Evolutionary conservation across 2,329 filamentous ascomycete genomes (phyloP).

Genomic region (Pseudogymnoascus sp.): DNA sequence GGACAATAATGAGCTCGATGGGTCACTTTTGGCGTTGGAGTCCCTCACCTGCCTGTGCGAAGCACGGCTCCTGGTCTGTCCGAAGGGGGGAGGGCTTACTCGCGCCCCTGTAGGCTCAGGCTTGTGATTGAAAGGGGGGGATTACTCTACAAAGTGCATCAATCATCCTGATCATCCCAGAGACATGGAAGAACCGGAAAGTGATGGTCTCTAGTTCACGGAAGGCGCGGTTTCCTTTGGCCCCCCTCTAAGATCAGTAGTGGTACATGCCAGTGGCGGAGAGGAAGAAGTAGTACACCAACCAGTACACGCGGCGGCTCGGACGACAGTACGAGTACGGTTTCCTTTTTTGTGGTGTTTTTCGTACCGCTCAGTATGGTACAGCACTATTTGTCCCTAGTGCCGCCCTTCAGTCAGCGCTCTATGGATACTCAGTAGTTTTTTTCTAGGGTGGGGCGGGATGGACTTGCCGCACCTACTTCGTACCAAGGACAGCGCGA

Average conservation of each 20-base stretch:
- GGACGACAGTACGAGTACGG: slow-evolving; percentile 3
- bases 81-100: slow-evolving; percentile 2
- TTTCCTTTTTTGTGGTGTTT: neutral
- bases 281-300: neutral
- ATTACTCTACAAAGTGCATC: neutral
- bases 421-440: neutral
- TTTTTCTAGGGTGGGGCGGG: neutral
- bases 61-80: slow-evolving; percentile 7
- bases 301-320: slow-evolving; percentile 7
- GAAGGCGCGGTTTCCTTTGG: neutral
- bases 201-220: slow-evolving; percentile 4
- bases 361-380: neutral
- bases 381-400: neutral
- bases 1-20: neutral
- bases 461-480: neutral
- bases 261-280: slow-evolving; percentile 6
- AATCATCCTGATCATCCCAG: slow-evolving; percentile 8
- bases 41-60: neutral
- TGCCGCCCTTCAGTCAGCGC: neutral
- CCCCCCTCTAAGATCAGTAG: neutral
- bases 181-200: slow-evolving; percentile 3
- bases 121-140: neutral
- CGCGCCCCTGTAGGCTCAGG: neutral
- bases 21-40: neutral
- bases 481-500: neutral